A percentile compares a stretch with the other conserved stretches of the same genome.
phyloP scores from a whole-genome alignment of 495 filamentous ascomycete species.

The Penicillium longicatenatum region DNA sequence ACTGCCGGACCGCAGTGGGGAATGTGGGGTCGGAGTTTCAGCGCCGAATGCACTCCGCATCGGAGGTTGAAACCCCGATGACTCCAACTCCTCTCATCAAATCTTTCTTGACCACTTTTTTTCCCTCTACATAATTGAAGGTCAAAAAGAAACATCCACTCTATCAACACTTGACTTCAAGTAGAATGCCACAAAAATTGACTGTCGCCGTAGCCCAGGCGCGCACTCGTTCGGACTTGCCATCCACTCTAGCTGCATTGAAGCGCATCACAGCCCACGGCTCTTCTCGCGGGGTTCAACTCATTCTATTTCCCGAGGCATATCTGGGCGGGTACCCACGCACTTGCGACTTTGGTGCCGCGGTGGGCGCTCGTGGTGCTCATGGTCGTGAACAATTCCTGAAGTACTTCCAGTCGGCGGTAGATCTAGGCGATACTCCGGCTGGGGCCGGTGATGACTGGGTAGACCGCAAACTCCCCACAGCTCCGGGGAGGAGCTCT shows the following conservation, averaged over 20 bases:
- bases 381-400: slow-evolving; percentile 83
- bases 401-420: slow-evolving; percentile 72
- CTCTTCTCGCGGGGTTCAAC: slow-evolving; percentile 56
- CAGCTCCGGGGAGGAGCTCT: slow-evolving; percentile 45
- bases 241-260: slow-evolving; percentile 67
- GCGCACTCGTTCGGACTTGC: slow-evolving; percentile 64
- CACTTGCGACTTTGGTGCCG: slow-evolving; percentile 73
- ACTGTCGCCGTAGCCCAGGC: slow-evolving; percentile 65
- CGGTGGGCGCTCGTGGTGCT: slow-evolving; percentile 66
- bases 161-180: neutral
- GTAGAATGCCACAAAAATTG: slow-evolving; percentile 49
- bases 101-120: neutral
- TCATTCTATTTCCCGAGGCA: slow-evolving; percentile 91
- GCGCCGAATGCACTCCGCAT: neutral
- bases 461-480: slow-evolving; percentile 62
- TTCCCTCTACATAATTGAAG: neutral
- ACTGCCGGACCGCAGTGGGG: neutral
- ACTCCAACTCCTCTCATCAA: neutral
- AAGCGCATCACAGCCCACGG: slow-evolving; percentile 51
- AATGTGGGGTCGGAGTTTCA: slow-evolving; percentile 3
- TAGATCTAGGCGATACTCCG: slow-evolving; percentile 88
- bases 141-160: neutral
- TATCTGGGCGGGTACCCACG: slow-evolving; percentile 93
- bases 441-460: slow-evolving; percentile 71
- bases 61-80: slow-evolving; percentile 11